Evolutionary conservation across 2,329 filamentous ascomycete genomes (phyloP).

Genomic region (Myriosclerotinia scirpicola): DNA sequence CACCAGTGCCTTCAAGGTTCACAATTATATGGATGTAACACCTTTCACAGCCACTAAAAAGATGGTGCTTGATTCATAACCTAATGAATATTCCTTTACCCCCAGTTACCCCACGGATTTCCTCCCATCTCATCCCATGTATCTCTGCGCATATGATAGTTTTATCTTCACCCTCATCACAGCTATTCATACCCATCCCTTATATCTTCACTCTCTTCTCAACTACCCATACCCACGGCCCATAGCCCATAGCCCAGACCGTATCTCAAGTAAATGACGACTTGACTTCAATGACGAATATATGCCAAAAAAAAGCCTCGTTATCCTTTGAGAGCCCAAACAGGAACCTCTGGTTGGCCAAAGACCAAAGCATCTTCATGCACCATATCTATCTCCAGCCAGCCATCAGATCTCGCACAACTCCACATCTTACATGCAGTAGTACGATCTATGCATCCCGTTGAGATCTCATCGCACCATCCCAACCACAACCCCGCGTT

Average conservation of each 20-base stretch:
- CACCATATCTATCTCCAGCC: neutral
- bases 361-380: neutral
- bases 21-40: neutral
- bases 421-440: neutral
- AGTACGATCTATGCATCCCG: constrained; percentile 1
- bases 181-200: neutral
- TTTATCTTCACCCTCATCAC: neutral
- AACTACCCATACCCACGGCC: neutral
- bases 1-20: neutral
- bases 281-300: neutral
- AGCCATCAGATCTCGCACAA: neutral
- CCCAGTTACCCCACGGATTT: neutral
- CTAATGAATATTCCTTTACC: neutral
- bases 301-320: neutral
- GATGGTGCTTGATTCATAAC: neutral
- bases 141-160: neutral
- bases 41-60: neutral
- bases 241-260: no score
- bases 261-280: neutral
- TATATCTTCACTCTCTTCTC: neutral
- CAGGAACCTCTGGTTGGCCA: no score
- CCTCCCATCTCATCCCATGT: neutral
- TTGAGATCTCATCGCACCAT: neutral
- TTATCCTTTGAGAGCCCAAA: neutral
- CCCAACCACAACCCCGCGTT: neutral